phyloP scores from a whole-genome alignment of 805 yeast species.

The Brettanomyces bruxellensis region DNA sequence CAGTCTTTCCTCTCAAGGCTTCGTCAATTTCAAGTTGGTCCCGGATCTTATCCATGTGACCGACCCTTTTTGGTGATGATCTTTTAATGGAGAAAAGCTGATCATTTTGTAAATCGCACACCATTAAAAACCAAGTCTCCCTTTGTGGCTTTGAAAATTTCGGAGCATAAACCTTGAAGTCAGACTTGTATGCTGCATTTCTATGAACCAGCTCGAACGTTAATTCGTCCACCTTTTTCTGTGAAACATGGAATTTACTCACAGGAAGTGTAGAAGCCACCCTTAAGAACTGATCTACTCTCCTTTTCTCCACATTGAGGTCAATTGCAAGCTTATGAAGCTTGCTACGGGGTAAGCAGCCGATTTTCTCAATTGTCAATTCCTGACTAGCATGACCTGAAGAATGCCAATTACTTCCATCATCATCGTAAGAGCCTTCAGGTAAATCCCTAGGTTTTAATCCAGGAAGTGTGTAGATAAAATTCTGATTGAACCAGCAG shows the following conservation, averaged over 20 bases:
- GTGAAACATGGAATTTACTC: conserved; percentile 25
- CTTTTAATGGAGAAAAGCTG: conserved; percentile 65
- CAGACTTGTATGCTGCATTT: conserved; percentile 41
- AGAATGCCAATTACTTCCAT: conserved; percentile 30
- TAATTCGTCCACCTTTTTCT: conserved; percentile 27
- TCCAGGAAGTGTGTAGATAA: conserved; percentile 51
- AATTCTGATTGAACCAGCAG: conserved; percentile 75
- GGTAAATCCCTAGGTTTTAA: conserved; percentile 14
- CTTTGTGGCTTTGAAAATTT: conserved; percentile 84
- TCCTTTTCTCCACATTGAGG: conserved; percentile 33
- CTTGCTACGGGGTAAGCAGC: conserved; percentile 29
- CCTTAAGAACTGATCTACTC: conserved; percentile 39
- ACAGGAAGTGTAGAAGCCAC: conserved; percentile 56
- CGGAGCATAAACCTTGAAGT: conserved; percentile 65
- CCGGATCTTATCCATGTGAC: conserved; percentile 25
- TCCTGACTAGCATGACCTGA: conserved; percentile 7
- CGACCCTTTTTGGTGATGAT: conserved; percentile 47
- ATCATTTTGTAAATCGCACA: conserved; percentile 38
- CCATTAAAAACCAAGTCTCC: conserved; percentile 84
- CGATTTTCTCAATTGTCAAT: conserved; percentile 32
- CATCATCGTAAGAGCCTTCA: conserved; percentile 13
- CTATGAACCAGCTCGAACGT: conserved; percentile 43
- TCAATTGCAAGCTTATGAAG: conserved; percentile 27
- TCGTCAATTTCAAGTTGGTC: conserved; percentile 43
- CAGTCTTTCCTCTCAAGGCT: conserved; percentile 34